These are phyloP conservation scores for Chalaropsis ovoidea DNA, from an alignment of 2,329 filamentous ascomycete species.

Conservation along the genomic window DNA sequence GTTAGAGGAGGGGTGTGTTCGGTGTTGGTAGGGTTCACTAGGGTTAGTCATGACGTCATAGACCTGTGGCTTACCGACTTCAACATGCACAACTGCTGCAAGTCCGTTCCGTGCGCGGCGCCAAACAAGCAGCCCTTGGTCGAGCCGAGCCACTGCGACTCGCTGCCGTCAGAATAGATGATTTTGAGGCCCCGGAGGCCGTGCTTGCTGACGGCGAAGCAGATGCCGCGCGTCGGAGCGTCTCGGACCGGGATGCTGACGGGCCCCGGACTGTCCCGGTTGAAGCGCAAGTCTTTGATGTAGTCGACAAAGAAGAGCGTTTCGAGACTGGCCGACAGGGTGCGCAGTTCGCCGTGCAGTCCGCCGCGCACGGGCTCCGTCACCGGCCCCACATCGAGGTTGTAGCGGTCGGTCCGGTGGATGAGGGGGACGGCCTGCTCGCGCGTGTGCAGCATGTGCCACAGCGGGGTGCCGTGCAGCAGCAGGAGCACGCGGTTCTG, in stretches of 20 bases:
- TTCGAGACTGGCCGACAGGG: constrained; percentile 19
- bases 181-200: constrained; percentile 23
- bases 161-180: constrained; percentile 22
- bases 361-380: constrained; percentile 16
- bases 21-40: neutral
- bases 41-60: neutral
- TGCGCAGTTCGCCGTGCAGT: constrained; percentile 7
- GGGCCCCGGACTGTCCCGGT: neutral
- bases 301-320: constrained; percentile 24
- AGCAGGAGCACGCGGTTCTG: constrained; percentile 16
- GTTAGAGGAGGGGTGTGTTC: neutral
- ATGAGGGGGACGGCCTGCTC: constrained; percentile 22
- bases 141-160: constrained; percentile 22
- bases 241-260: constrained; percentile 13
- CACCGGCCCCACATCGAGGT: constrained; percentile 18
- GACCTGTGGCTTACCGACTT: constrained; percentile 14
- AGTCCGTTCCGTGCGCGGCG: constrained; percentile 18
- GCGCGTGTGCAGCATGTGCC: constrained; percentile 22
- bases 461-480: constrained; percentile 17
- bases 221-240: constrained; percentile 17
- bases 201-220: constrained; percentile 24
- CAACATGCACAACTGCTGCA: constrained; percentile 22
- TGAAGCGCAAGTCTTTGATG: constrained; percentile 21
- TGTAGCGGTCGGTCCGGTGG: constrained; percentile 20
- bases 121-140: constrained; percentile 23